Evolutionary conservation across 1,284 basidiomycete genomes (phyloP), one percentile per base, ranked within the genome.

Genomic region (Cronartium quercuum): DNA sequence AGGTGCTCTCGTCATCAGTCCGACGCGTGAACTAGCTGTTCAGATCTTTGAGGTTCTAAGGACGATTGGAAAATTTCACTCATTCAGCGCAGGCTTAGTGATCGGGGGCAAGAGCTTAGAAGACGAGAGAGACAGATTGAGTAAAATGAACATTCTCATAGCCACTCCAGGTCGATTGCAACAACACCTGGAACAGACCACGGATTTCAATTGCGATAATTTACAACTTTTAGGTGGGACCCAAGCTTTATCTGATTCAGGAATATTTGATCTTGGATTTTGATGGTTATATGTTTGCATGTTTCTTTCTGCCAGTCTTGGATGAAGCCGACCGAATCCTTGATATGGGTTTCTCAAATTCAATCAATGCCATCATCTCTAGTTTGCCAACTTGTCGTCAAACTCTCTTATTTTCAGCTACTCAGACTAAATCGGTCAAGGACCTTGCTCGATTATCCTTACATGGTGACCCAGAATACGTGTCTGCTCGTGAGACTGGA

Each of bases 181-280:
- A 68, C 96, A 99, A 81, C 96, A 98, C 82, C 91, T 98, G 89
- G 96, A 98, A 81, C 94, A 98, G 83, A 98, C 96, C 0, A 87
- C 94, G 65, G 94, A 94, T 0, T 97, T 98, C 79, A 93, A 95
- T 76, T 88, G 89, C 44, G 89, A 91, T 77, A 92, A 93, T 79
- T 83, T 98, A 35, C 94, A 98, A 81, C 82, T 96, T 24, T 87
- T 98, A n/a, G 89, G 91, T 91, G 78, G 75, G 89, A 84, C 13
- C n/a, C 6, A 55, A 3, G n/a, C 40, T 3, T 1, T 2, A 10
- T 5, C 21, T 35, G 51, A 5, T n/a, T 41, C 10, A 34, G 40
- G 21, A 57, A 55, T 55, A 10, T 73, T 12, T 13, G 65, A 37
- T 66, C 44, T 60, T n/a, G n/a, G 69, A 63, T 13, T 78, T 65